A percentile compares a stretch with the other conserved stretches of the same genome.
Evolutionary conservation across 202 grass and related monocot species (phyloP).

Genomic region (Bolboschoenoplectus hybrid): DNA sequence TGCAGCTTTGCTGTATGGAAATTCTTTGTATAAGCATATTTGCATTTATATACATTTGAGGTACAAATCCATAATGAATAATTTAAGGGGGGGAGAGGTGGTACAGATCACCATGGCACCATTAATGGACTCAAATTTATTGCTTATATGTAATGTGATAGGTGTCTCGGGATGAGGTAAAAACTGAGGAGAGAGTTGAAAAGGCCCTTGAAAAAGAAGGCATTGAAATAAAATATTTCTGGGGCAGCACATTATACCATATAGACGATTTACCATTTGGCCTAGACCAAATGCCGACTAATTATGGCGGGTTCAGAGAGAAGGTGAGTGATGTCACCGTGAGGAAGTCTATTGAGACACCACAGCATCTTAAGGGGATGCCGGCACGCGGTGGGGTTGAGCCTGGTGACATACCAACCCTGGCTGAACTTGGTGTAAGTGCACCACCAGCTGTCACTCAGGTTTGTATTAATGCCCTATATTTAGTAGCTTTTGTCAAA

Average conservation of each 20-base stretch:
- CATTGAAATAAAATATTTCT: slow-evolving; percentile 91
- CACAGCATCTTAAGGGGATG: slow-evolving; percentile 80
- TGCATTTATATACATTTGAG: not conserved
- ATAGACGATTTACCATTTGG: slow-evolving; percentile 79
- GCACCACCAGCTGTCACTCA: slow-evolving; percentile 49
- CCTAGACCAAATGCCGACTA: slow-evolving; percentile 72
- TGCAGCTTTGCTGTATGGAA: not conserved
- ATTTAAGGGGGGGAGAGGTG: not conserved
- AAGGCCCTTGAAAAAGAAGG: slow-evolving; percentile 86
- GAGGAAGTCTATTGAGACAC: slow-evolving; percentile 65
- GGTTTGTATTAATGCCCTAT: slow-evolving; percentile 42
- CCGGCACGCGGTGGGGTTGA: slow-evolving; percentile 77
- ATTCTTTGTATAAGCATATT: not conserved
- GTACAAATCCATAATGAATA: not conserved
- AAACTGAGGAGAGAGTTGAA: slow-evolving; percentile 64
- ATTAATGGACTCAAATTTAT: not conserved
- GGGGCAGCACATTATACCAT: slow-evolving; percentile 92
- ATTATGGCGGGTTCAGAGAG: slow-evolving; percentile 76
- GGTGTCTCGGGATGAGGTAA: slow-evolving; percentile 73
- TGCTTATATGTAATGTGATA: not conserved
- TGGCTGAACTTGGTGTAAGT: slow-evolving; percentile 70
- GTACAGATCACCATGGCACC: not conserved
- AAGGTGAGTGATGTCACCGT: slow-evolving; percentile 63
- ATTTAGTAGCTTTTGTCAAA: not conserved
- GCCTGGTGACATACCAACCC: slow-evolving; percentile 77